Conservation (phyloP, 495 filamentous ascomycete genomes). For the Aspergillus nanangensis region DNA sequence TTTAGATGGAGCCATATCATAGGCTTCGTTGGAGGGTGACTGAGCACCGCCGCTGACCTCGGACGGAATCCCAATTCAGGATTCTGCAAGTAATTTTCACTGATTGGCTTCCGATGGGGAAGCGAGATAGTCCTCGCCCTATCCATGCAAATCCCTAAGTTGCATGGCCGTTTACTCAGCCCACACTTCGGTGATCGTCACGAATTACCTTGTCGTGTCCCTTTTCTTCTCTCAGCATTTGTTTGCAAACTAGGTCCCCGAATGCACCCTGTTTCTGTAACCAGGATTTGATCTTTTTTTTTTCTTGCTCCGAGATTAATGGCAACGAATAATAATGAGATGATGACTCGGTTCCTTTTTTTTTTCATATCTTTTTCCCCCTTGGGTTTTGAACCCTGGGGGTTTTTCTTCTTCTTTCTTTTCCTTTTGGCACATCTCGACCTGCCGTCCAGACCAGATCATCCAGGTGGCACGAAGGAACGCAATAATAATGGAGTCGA, state of each 20-base stretch:
- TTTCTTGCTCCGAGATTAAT: no score
- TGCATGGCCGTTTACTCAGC: slow-evolving; percentile 22
- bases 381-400: no score
- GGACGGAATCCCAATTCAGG: slow-evolving; percentile 20
- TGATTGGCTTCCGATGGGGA: slow-evolving; percentile 28
- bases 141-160: slow-evolving; percentile 26
- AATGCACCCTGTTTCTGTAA: slow-evolving; percentile 2
- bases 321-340: no score
- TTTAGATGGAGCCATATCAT: slow-evolving; percentile 4
- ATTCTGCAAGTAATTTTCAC: slow-evolving; percentile 30
- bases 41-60: slow-evolving; percentile 13
- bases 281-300: background rate
- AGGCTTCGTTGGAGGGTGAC: background rate
- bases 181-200: slow-evolving; percentile 24
- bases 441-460: no score
- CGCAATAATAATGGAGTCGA: slow-evolving; percentile 15
- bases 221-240: slow-evolving; percentile 4
- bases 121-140: slow-evolving; percentile 22
- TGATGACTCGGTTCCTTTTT: slow-evolving; percentile 1
- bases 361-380: background rate
- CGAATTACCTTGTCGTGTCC: slow-evolving; percentile 14
- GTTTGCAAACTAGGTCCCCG: slow-evolving; percentile 1
- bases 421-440: no score
- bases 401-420: slow-evolving; percentile 7
- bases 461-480: slow-evolving; percentile 6